Evolutionary conservation across 2,329 filamentous ascomycete species (phyloP), one percentile per base, ranked within the genome.

Genomic region (Trichoderma aggressivum): DNA sequence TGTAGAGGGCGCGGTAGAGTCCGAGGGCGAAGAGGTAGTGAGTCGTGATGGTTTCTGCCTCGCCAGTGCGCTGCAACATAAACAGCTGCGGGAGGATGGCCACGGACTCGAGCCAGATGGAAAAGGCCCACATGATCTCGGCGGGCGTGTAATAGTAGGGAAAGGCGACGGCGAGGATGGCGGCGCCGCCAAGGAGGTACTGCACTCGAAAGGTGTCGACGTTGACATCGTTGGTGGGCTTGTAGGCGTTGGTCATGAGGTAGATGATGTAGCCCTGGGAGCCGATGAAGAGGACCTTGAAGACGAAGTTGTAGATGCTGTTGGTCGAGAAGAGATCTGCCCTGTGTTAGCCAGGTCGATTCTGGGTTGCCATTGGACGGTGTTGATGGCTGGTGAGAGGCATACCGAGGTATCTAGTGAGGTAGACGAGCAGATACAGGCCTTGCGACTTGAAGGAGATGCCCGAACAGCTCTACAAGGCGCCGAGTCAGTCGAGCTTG

Each of bases 381-480:
- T 24, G 61, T 34, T 6, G 34, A 58, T 56, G 14, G 28, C 30
- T n/a, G 43, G 21, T 5, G 39, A 34, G 56, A 26, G 28, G n/a
- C 77, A 69, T 84, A 93, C 92, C 92, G 74, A 99, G 88, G 82
- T 99, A 99, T 79, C 96, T 90, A 73, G 94, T 97, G 56, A 97
- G 81, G 82, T 99, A 99, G 77, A 99, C 96, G 58, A 97, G 85
- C 76, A 98, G 86, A 83, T 99, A 99, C 71, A 99, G 88, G 64
- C 91, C 93, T 87, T 99, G 96, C 73, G 95, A 98, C 82, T 99
- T 99, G 88, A 99, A 98, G 18, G 96, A 99, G 82, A 99, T 95
- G 77, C 96, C 96, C 55, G 95, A 91, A 81, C 94, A 97, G 86
- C 94, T 98, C 95, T 98, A 80, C n/a, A 28, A 10, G 28, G 47